Percentiles rank a stretch among this genome's conserved stretches.
phyloP scores from a whole-genome alignment of 73 alveolate genomes.

The Tetrahymena thermophila region DNA sequence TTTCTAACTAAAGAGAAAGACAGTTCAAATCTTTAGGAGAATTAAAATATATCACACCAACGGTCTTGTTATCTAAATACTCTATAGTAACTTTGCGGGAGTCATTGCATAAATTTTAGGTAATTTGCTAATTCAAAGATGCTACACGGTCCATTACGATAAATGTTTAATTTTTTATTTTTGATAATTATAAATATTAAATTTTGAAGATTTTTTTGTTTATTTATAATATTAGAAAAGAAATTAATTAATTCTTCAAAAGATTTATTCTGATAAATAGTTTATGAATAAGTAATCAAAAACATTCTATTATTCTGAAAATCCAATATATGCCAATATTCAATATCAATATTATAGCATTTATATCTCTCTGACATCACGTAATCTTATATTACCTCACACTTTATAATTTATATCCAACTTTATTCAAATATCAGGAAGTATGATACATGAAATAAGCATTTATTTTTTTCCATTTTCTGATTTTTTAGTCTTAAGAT shows the following conservation, averaged over 20 bases:
- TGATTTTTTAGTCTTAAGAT: too few relatives aligned
- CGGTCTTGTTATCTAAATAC: background rate
- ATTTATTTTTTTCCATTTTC: background rate
- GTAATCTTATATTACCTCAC: background rate
- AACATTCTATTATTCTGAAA: background rate
- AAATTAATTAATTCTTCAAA: background rate
- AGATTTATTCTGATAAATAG: background rate
- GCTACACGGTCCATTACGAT: background rate
- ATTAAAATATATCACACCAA: slow-evolving; percentile 22
- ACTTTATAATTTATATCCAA: background rate
- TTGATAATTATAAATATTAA: background rate
- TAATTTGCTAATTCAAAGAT: background rate
- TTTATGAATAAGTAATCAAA: background rate
- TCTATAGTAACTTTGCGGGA: background rate
- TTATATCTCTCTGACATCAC: background rate
- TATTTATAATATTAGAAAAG: background rate
- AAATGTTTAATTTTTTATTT: too few relatives aligned
- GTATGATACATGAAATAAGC: background rate
- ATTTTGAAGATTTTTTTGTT: too few relatives aligned
- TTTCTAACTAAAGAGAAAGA: slow-evolving; percentile 16
- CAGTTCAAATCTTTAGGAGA: slow-evolving; percentile 25
- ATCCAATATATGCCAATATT: background rate
- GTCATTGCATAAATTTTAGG: background rate
- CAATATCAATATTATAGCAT: background rate
- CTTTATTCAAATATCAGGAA: background rate